Evolutionary conservation across 2,329 filamentous ascomycete genomes (phyloP).

Genomic region (Diaporthe aspalathi): DNA sequence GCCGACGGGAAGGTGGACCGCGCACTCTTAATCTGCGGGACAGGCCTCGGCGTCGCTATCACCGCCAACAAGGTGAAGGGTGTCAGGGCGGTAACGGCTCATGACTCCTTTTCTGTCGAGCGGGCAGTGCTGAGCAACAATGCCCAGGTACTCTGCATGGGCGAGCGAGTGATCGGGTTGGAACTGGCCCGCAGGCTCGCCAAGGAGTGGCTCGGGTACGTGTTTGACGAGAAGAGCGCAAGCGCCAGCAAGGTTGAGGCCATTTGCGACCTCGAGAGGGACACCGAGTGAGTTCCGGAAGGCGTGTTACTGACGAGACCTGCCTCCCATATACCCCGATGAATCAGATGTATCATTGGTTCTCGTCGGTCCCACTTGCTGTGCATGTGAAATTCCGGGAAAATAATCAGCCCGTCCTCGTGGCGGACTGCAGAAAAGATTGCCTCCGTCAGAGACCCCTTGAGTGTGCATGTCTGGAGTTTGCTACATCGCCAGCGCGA

Average conservation of each 20-base stretch:
- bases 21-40: conserved; percentile 85
- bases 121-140: conserved; percentile 84
- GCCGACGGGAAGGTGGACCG: conserved; percentile 76
- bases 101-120: conserved; percentile 88
- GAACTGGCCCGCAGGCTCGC: conserved; percentile 83
- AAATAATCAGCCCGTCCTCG: not conserved
- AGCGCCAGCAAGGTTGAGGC: conserved; percentile 65
- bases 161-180: conserved; percentile 83
- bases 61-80: conserved; percentile 89
- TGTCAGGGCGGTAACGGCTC: conserved; percentile 87
- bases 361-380: not conserved
- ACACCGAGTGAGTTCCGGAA: conserved; percentile 40
- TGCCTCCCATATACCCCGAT: not conserved
- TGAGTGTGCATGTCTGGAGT: not conserved
- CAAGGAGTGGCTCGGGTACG: conserved; percentile 86
- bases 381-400: not conserved
- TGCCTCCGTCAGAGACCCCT: not conserved
- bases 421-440: not conserved
- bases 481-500: not conserved
- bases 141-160: conserved; percentile 88
- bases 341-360: not conserved
- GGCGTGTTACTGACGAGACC: not conserved
- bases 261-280: conserved; percentile 49
- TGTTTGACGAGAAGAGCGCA: conserved; percentile 74
- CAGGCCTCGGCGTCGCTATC: conserved; percentile 88